Evolutionary conservation across 345 rosid genomes (phyloP).

Genomic region (Citrus australasica): DNA sequence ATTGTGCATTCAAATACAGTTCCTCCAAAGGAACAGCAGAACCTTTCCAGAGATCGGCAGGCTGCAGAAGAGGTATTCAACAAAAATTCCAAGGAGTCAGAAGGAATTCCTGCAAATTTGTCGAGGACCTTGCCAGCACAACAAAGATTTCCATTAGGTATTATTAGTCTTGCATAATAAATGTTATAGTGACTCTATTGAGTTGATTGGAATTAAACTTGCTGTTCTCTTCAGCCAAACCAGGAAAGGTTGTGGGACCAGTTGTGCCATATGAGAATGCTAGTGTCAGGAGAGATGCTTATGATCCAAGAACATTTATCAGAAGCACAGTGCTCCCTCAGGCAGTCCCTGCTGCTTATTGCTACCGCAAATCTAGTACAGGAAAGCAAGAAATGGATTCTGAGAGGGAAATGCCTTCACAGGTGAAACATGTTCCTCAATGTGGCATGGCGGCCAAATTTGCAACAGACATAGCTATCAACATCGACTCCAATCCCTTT

Average conservation of each 20-base stretch:
- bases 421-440: slow-evolving; percentile 53
- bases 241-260: slow-evolving; percentile 62
- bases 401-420: slow-evolving; percentile 43
- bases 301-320: slow-evolving; percentile 63
- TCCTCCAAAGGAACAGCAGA: slow-evolving; percentile 46
- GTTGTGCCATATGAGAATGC: slow-evolving; percentile 58
- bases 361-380: slow-evolving; percentile 35
- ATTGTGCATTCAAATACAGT: slow-evolving; percentile 57
- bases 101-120: slow-evolving; percentile 38
- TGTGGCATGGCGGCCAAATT: slow-evolving; percentile 50
- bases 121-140: slow-evolving; percentile 44
- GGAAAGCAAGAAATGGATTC: slow-evolving; percentile 62
- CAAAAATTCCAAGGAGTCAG: slow-evolving; percentile 38
- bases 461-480: slow-evolving; percentile 67
- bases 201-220: slow-evolving; percentile 8
- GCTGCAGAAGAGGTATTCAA: slow-evolving; percentile 31
- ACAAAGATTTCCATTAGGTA: slow-evolving; percentile 70
- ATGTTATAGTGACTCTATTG: neutral
- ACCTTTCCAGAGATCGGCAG: slow-evolving; percentile 30
- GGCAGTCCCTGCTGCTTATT: slow-evolving; percentile 38
- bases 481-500: slow-evolving; percentile 75
- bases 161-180: neutral
- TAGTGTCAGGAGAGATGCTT: slow-evolving; percentile 44
- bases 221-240: slow-evolving; percentile 47
- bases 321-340: slow-evolving; percentile 52